Conservation (phyloP, 164 flowering plant genomes). For the Berberis vulgaris region DNA sequence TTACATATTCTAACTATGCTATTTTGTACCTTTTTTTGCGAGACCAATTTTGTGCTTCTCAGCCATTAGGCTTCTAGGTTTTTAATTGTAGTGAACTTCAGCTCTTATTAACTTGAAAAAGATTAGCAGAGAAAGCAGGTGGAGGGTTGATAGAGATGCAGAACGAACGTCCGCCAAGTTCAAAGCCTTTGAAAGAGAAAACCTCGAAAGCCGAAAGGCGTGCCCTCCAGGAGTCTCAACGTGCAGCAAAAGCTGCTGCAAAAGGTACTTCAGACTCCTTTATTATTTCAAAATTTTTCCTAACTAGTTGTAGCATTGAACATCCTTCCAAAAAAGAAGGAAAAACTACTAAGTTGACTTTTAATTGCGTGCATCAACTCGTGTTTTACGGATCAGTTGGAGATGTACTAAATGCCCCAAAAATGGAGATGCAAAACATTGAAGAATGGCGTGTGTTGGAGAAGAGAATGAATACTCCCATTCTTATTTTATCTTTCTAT, state of each 20-base stretch:
- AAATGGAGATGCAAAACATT: too few relatives aligned
- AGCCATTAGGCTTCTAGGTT: background rate
- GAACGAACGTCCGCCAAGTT: constrained; percentile 27
- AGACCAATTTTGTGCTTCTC: too few relatives aligned
- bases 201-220: constrained; percentile 88
- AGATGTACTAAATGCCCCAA: too few relatives aligned
- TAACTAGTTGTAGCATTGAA: background rate
- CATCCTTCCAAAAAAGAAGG: background rate
- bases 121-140: constrained; percentile 34
- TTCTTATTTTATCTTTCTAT: too few relatives aligned
- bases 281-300: background rate
- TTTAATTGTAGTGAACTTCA: background rate
- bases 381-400: too few relatives aligned
- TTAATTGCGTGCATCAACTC: too few relatives aligned
- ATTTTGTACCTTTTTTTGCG: too few relatives aligned
- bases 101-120: constrained; percentile 1
- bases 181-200: constrained; percentile 65
- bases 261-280: constrained; percentile 24
- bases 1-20: too few relatives aligned
- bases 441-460: too few relatives aligned
- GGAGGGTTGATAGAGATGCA: constrained; percentile 32
- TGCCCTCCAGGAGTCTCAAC: constrained; percentile 86
- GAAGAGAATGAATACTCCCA: too few relatives aligned
- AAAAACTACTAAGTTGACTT: background rate
- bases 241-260: constrained; percentile 87